Evolutionary conservation across 1,139 yeast genomes (phyloP).

Genomic region (Pneumocystis sp.): DNA sequence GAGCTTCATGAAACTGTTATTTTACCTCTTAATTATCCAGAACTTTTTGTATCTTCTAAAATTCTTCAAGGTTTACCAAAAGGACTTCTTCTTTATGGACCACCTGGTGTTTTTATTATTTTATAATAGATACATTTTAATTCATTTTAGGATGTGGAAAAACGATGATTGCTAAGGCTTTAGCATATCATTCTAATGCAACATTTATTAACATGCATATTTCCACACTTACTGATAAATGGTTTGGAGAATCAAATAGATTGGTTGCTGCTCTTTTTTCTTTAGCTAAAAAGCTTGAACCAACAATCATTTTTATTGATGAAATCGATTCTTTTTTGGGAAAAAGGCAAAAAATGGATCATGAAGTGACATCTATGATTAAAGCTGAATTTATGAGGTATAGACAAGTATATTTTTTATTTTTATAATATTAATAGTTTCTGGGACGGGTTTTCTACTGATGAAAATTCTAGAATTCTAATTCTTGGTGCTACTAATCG

Average conservation of each 20-base stretch:
- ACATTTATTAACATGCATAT: slow-evolving; percentile 80
- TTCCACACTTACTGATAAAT: slow-evolving; percentile 93
- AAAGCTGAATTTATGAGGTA: slow-evolving; percentile 81
- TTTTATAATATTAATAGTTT: slow-evolving; percentile 31
- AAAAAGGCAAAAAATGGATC: slow-evolving; percentile 61
- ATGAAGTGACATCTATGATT: slow-evolving; percentile 87
- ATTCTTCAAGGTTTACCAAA: slow-evolving; percentile 73
- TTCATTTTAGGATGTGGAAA: slow-evolving; percentile 67
- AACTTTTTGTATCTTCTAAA: slow-evolving; percentile 34
- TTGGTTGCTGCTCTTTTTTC: slow-evolving; percentile 88
- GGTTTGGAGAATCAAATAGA: slow-evolving; percentile 96
- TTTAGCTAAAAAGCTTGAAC: slow-evolving; percentile 76
- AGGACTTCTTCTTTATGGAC: slow-evolving; percentile 86
- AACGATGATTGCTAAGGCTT: slow-evolving; percentile 92
- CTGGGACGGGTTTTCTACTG: slow-evolving; percentile 67
- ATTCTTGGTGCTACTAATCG: slow-evolving; percentile 93
- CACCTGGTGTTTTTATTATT: slow-evolving; percentile 34
- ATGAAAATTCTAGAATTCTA: slow-evolving; percentile 55
- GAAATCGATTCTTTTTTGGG: slow-evolving; percentile 90
- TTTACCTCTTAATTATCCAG: slow-evolving; percentile 51
- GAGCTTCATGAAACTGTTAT: slow-evolving; percentile 79
- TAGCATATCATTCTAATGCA: slow-evolving; percentile 86
- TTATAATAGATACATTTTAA: neutral
- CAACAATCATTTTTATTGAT: slow-evolving; percentile 88
- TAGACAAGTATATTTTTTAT: neutral